Conservation (phyloP, 768 basidiomycete species). For the Pisolithus marmoratus region DNA sequence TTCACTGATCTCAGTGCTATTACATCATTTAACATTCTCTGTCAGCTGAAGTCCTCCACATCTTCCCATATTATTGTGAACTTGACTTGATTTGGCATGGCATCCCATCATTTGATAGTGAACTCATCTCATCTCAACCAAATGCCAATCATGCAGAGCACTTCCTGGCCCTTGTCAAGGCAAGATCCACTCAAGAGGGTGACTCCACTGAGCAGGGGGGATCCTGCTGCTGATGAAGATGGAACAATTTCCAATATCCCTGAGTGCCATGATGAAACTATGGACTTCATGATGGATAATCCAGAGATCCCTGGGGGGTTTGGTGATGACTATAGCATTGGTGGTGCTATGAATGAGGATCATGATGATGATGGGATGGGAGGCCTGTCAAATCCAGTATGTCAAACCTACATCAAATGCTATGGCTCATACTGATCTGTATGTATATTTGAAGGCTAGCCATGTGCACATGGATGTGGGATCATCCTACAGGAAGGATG, state of each 20-base stretch:
- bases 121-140: neutral
- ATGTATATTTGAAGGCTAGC: neutral
- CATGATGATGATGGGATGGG: neutral
- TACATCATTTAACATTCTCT: neutral
- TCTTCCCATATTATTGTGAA: slow-evolving; percentile 3
- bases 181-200: neutral
- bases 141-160: neutral
- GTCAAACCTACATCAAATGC: neutral
- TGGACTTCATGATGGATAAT: neutral
- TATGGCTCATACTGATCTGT: neutral
- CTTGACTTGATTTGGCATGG: neutral
- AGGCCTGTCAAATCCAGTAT: neutral
- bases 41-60: neutral
- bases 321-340: neutral
- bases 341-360: neutral
- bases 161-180: neutral
- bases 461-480: neutral
- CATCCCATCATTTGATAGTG: neutral
- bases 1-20: neutral
- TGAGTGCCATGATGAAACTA: neutral
- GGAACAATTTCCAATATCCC: neutral
- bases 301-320: neutral
- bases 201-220: neutral
- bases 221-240: neutral
- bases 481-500: neutral